Evolutionary conservation across 1,139 yeast species (phyloP).

Genomic region (Hemisphaericaspora xylofermentans): DNA sequence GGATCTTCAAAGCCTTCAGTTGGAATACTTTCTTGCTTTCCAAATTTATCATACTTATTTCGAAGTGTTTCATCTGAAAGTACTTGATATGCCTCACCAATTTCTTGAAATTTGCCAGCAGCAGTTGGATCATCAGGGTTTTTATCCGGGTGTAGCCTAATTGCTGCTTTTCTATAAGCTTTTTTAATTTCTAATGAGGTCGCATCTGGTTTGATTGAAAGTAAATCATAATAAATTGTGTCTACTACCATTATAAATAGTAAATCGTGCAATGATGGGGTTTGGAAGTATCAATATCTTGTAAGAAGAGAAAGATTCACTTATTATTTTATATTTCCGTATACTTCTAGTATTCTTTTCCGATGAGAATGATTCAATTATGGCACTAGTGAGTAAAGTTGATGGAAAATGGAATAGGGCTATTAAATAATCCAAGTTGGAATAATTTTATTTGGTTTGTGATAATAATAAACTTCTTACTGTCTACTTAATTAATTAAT

Average conservation of each 20-base stretch:
- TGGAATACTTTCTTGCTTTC: constrained; percentile 82
- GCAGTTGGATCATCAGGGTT: constrained; percentile 87
- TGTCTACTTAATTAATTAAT: too few relatives aligned
- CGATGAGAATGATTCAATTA: too few relatives aligned
- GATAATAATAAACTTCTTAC: too few relatives aligned
- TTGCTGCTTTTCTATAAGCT: constrained; percentile 89
- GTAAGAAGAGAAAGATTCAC: too few relatives aligned
- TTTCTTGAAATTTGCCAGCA: constrained; percentile 64
- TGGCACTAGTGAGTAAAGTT: too few relatives aligned
- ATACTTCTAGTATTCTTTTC: too few relatives aligned
- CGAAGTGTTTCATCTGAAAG: constrained; percentile 73
- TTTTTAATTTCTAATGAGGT: constrained; percentile 83
- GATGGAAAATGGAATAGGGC: too few relatives aligned
- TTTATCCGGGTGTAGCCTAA: constrained; percentile 91
- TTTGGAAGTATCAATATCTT: too few relatives aligned
- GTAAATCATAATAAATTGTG: constrained; percentile 80
- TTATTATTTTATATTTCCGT: too few relatives aligned
- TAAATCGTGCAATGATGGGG: neutral
- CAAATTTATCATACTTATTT: constrained; percentile 76
- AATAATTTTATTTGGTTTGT: too few relatives aligned
- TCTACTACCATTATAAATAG: constrained; percentile 78
- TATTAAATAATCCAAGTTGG: too few relatives aligned
- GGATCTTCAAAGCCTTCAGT: constrained; percentile 89
- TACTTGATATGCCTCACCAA: constrained; percentile 83
- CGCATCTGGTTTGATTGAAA: constrained; percentile 70